A percentile compares a stretch with the other conserved stretches of the same genome.
These are phyloP conservation scores for Cladophialophora exuberans DNA, from an alignment of 2,329 filamentous ascomycete species.

Conservation along the genomic window DNA sequence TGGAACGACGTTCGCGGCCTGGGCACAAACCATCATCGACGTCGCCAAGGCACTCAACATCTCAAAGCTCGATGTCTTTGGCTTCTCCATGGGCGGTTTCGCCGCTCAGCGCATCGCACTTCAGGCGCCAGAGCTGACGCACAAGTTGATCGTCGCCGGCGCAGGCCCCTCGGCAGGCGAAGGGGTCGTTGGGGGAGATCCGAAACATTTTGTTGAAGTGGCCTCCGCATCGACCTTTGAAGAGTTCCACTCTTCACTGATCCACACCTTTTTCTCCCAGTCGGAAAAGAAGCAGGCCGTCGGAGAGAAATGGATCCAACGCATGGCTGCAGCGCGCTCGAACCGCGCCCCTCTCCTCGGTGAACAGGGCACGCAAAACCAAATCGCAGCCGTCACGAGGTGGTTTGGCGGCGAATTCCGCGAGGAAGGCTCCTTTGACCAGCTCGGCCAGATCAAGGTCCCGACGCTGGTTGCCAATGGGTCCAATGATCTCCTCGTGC, in stretches of 20 bases:
- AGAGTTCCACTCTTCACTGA: slow-evolving; percentile 6
- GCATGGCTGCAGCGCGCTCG: slow-evolving; percentile 7
- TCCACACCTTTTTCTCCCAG: slow-evolving; percentile 17
- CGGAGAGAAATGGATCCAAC: slow-evolving; percentile 13
- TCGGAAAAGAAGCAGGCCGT: slow-evolving; percentile 14
- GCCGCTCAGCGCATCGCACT: slow-evolving; percentile 53
- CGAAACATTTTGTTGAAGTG: slow-evolving; percentile 16
- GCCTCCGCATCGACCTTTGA: slow-evolving; percentile 13
- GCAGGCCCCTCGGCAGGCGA: slow-evolving; percentile 43
- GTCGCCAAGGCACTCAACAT: slow-evolving; percentile 40
- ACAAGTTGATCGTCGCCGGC: slow-evolving; percentile 50
- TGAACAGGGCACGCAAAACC: slow-evolving; percentile 9
- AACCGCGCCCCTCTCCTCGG: slow-evolving; percentile 12
- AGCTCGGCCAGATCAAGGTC: slow-evolving; percentile 13
- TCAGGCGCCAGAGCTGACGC: slow-evolving; percentile 41
- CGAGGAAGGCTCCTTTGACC: slow-evolving; percentile 18
- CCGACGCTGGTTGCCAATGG: slow-evolving; percentile 25
- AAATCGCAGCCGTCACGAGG: slow-evolving; percentile 11
- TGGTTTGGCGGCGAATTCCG: slow-evolving; percentile 16
- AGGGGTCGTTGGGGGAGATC: slow-evolving; percentile 12
- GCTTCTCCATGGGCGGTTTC: slow-evolving; percentile 56
- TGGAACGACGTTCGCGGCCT: slow-evolving; percentile 43
- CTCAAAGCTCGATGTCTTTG: slow-evolving; percentile 49
- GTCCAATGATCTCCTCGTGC: slow-evolving; percentile 20
- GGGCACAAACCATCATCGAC: slow-evolving; percentile 37